Percentiles rank a stretch among this genome's conserved stretches.
Evolutionary conservation across 2,329 filamentous ascomycete genomes (phyloP).

Genomic region (Fusarium oxysporum): DNA sequence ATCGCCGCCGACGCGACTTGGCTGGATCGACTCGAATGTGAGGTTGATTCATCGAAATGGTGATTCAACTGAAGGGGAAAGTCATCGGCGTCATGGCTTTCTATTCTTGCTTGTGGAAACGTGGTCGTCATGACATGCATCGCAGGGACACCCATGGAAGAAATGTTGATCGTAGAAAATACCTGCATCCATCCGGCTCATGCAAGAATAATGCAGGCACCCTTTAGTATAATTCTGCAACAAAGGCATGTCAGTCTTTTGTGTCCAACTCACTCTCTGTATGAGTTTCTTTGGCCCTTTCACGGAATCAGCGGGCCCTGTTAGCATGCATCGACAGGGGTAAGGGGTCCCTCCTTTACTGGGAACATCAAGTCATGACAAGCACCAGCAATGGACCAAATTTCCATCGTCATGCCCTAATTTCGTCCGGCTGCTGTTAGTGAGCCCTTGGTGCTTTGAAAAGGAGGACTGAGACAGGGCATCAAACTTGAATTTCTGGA

Average conservation of each 20-base stretch:
- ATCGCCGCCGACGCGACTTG: conserved; percentile 11
- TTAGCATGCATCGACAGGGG: conserved; percentile 31
- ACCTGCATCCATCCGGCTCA: conserved; percentile 8
- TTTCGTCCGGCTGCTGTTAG: conserved; percentile 22
- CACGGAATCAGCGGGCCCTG: conserved; percentile 22
- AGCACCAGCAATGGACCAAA: conserved; percentile 34
- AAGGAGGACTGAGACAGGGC: conserved; percentile 40
- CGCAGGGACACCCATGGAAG: conserved; percentile 27
- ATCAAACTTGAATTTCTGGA: conserved; percentile 27
- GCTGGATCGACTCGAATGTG: neutral
- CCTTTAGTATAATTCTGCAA: neutral
- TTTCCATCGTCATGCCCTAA: conserved; percentile 41
- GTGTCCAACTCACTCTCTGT: conserved; percentile 20
- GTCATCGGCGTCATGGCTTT: conserved; percentile 32
- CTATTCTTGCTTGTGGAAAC: conserved; percentile 22
- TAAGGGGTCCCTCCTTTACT: conserved; percentile 26
- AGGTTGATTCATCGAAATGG: conserved; percentile 18
- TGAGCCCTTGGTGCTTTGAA: conserved; percentile 24
- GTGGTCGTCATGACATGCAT: conserved; percentile 44
- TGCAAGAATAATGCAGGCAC: conserved; percentile 32
- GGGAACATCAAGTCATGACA: conserved; percentile 30
- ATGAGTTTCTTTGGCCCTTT: conserved; percentile 23
- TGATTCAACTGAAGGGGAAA: conserved; percentile 27
- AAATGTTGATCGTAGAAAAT: conserved; percentile 25
- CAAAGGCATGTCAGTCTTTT: conserved; percentile 21